A percentile compares a stretch with the other conserved stretches of the same genome.
phyloP scores from a whole-genome alignment of 805 yeast species.

The Metschnikowia corniflorae region DNA sequence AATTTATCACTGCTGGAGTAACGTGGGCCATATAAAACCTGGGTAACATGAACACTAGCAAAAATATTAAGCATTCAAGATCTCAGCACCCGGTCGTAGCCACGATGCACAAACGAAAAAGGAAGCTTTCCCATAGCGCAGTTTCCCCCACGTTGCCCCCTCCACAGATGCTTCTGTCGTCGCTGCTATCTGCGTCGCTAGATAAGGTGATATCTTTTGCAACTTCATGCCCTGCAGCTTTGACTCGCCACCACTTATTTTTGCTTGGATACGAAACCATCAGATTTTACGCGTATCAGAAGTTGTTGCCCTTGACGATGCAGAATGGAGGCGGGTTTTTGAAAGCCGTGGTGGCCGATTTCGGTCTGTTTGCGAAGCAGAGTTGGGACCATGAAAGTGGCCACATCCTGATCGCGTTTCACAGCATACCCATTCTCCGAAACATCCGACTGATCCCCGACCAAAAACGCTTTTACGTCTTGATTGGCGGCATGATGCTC shows the following conservation, averaged over 20 bases:
- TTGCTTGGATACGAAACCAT: constrained; percentile 34
- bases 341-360: constrained; percentile 32
- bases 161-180: too few relatives aligned
- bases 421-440: not conserved
- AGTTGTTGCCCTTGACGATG: constrained; percentile 25
- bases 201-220: too few relatives aligned
- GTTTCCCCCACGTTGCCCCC: too few relatives aligned
- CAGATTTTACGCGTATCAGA: constrained; percentile 31
- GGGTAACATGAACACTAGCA: too few relatives aligned
- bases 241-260: constrained; percentile 33
- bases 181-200: too few relatives aligned
- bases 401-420: not conserved
- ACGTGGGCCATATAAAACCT: too few relatives aligned
- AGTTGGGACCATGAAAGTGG: constrained; percentile 22
- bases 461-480: constrained; percentile 24
- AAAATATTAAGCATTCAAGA: too few relatives aligned
- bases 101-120: too few relatives aligned
- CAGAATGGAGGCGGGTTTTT: constrained; percentile 32
- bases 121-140: too few relatives aligned
- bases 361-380: constrained; percentile 29
- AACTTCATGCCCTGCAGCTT: too few relatives aligned
- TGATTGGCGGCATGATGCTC: constrained; percentile 27
- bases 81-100: too few relatives aligned
- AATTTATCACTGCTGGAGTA: too few relatives aligned
- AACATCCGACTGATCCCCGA: constrained; percentile 6